A percentile compares a stretch with the other conserved stretches of the same genome.
Conservation (phyloP, 1,284 basidiomycete species). For the Agroathelia rolfsii region DNA sequence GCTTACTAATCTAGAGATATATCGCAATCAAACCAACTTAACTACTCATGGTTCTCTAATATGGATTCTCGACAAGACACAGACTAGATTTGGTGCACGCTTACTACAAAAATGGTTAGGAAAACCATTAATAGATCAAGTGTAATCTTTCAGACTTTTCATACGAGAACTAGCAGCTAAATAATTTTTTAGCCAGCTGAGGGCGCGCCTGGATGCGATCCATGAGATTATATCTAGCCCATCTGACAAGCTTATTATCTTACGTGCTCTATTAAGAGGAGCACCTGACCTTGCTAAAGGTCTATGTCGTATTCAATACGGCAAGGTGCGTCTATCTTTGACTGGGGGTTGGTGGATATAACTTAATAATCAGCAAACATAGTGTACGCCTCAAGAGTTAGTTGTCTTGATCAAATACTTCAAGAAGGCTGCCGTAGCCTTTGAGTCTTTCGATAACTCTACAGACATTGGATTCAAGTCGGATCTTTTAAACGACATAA, state of each 20-base stretch:
- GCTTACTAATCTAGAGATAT: conserved; percentile 85
- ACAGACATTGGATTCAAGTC: conserved; percentile 53
- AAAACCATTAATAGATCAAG: conserved; percentile 69
- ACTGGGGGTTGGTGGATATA: neutral
- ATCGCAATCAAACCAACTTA: conserved; percentile 79
- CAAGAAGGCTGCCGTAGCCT: conserved; percentile 61
- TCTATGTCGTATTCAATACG: conserved; percentile 83
- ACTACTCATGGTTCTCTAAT: conserved; percentile 71
- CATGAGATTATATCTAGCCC: conserved; percentile 64
- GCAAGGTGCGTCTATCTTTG: conserved; percentile 47
- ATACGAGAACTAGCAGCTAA: conserved; percentile 2
- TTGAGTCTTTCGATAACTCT: conserved; percentile 36
- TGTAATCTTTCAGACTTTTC: conserved; percentile 30
- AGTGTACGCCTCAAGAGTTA: conserved; percentile 84
- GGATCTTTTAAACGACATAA: conserved; percentile 59
- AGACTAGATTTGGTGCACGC: conserved; percentile 83
- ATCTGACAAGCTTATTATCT: conserved; percentile 46
- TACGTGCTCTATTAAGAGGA: conserved; percentile 63
- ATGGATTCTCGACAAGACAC: conserved; percentile 80
- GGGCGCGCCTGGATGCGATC: conserved; percentile 75
- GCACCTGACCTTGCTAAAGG: conserved; percentile 88
- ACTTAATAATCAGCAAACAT: conserved; percentile 4
- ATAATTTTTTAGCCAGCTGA: conserved; percentile 41
- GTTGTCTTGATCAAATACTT: conserved; percentile 71
- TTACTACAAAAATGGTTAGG: conserved; percentile 83